Evolutionary conservation across 306 rosid genomes (phyloP).

Genomic region (Hylodesmum podocarpum): DNA sequence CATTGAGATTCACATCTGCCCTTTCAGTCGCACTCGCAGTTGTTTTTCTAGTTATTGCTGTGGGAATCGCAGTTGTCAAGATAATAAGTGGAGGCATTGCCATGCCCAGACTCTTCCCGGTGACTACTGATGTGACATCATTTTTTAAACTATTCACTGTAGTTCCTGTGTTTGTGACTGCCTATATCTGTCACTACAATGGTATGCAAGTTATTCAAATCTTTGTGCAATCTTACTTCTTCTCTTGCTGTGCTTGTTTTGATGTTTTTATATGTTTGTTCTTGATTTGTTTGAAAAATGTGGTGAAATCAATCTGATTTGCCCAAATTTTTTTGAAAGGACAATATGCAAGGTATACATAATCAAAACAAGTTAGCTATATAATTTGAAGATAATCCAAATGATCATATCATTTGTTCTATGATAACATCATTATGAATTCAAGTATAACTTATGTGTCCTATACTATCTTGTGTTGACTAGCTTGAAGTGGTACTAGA

Average conservation of each 20-base stretch:
- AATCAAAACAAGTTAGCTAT: neutral
- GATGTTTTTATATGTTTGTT: slow-evolving; percentile 2
- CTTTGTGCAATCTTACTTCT: slow-evolving; percentile 6
- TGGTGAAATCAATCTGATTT: neutral
- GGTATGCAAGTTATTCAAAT: slow-evolving; percentile 51
- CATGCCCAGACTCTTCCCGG: slow-evolving; percentile 82
- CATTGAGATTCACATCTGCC: slow-evolving; percentile 86
- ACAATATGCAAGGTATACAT: neutral
- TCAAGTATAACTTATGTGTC: neutral
- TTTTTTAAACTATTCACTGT: slow-evolving; percentile 70
- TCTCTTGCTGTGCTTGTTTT: slow-evolving; percentile 4
- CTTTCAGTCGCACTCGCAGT: slow-evolving; percentile 83
- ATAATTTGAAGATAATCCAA: neutral
- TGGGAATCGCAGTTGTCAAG: slow-evolving; percentile 81
- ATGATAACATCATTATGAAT: neutral
- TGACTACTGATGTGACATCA: slow-evolving; percentile 48
- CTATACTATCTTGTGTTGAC: neutral
- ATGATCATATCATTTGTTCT: neutral
- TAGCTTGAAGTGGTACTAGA: neutral
- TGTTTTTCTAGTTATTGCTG: slow-evolving; percentile 81
- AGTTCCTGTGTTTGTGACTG: slow-evolving; percentile 90
- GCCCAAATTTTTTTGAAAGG: no score
- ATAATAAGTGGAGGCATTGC: slow-evolving; percentile 62
- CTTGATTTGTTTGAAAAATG: neutral
- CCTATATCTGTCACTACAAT: slow-evolving; percentile 89